Conservation (phyloP, 1,284 basidiomycete genomes). For the Ganoderma sp. region DNA sequence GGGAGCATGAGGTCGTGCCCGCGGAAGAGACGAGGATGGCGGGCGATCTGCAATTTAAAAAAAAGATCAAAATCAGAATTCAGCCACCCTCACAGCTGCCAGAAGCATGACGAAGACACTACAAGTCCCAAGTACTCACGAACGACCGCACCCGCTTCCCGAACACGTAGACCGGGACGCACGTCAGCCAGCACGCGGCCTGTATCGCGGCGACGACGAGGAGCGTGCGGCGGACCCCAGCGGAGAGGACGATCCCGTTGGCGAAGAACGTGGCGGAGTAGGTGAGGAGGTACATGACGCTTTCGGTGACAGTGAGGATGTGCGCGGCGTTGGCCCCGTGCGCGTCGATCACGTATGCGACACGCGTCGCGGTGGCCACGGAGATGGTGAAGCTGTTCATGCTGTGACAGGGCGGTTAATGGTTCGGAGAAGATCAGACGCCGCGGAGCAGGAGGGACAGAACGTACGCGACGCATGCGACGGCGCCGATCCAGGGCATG, state of each 20-base stretch:
- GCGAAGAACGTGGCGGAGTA: constrained; percentile 55
- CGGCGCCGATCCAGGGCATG: constrained; percentile 53
- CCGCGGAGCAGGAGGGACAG: no score
- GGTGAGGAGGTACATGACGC: constrained; percentile 50
- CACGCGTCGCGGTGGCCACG: constrained; percentile 38
- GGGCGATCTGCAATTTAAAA: no score
- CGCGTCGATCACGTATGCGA: no score
- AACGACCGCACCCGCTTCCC: constrained; percentile 47
- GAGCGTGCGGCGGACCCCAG: constrained; percentile 46
- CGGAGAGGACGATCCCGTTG: constrained; percentile 47
- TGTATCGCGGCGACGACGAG: constrained; percentile 49
- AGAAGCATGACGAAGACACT: no score
- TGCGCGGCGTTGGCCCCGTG: constrained; percentile 45
- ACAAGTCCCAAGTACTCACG: no score
- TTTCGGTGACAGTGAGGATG: constrained; percentile 50
- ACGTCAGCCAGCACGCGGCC: constrained; percentile 46
- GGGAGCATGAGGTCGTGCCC: no score
- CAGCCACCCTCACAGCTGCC: no score
- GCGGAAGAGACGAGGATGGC: no score
- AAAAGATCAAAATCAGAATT: no score
- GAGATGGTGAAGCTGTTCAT: constrained; percentile 49
- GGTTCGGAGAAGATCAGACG: no score
- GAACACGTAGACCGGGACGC: constrained; percentile 33
- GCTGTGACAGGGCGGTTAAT: constrained; percentile 10
- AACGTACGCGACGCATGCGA: constrained; percentile 48